Evolutionary conservation across 2,329 filamentous ascomycete species (phyloP), one percentile per base, ranked within the genome.

Genomic region (Colletotrichum tropicicola): DNA sequence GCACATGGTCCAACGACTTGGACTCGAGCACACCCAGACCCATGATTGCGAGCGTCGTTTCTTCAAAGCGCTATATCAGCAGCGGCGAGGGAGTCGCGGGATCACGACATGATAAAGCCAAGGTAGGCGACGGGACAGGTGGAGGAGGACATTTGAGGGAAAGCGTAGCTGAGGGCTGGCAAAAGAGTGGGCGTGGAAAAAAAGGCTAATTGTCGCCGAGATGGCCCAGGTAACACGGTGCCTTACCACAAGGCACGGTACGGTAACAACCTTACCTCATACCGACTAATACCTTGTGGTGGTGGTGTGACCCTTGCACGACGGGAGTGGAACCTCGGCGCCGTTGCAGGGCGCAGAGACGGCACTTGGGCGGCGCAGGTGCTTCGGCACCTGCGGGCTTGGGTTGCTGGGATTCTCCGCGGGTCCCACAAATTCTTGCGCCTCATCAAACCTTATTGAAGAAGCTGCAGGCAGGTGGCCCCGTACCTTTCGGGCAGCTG

Each of bases 21-120:
- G 91, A 87, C 71, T 94, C 89, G 63, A 96, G 83, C 64, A 97
- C 88, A 54, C 92, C 91, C 68, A 96, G 83, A 45, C 89, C 89
- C 90, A 91, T 92, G 56, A 66, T 78, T 72, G 56, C 52, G 41
- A 35, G 39, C 53, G 25, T 37, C 13, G 51, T 17, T 23, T 6
- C 32, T 32, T 32, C 35, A 37, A 47, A 35, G 28, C 27, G 37
- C 28, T 47, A 43, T n/a, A 19, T 25, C 17, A 41, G 48, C 43
- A 45, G 55, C 35, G 9, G 17, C 19, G 41, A 21, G 37, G 43
- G 10, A 21, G 62, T 55, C 7, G 41, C 10, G 12, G 28, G 4
- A 35, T 62, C 49, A 62, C 28, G 51, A 47, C 43, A 61, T 62
- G 44, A 45, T 44, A 30, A 41, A 41, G 23, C 35, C 6, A 21